Percentiles rank a stretch among this genome's conserved stretches.
These are phyloP conservation scores for Aspergillus pseudoglaucus DNA, from an alignment of 2,329 filamentous ascomycete genomes.

Conservation along the genomic window DNA sequence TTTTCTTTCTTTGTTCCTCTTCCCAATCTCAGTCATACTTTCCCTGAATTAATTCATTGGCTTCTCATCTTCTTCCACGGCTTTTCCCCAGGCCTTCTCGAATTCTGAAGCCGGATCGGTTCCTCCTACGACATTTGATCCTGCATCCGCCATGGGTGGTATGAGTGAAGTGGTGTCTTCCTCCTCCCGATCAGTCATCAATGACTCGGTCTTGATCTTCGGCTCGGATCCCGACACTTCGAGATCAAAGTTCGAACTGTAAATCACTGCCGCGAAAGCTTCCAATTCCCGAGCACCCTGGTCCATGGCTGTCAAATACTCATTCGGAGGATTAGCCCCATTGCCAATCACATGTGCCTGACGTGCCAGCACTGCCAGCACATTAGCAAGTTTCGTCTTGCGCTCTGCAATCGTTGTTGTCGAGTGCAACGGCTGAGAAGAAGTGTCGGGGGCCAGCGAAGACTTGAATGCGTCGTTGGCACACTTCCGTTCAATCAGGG, in stretches of 20 bases:
- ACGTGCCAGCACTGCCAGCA: conserved; percentile 80
- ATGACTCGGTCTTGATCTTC: conserved; percentile 4
- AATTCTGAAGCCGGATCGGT: conserved; percentile 21
- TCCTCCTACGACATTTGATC: neutral
- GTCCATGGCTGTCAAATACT: conserved; percentile 40
- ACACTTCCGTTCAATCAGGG: conserved; percentile 75
- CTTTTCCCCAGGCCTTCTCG: conserved; percentile 34
- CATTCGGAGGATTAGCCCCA: conserved; percentile 46
- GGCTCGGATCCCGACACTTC: conserved; percentile 21
- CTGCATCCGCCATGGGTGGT: conserved; percentile 3
- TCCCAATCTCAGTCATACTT: conserved; percentile 5
- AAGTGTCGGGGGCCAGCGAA: conserved; percentile 35
- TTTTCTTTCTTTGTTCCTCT: too few relatives aligned
- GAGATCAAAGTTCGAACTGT: conserved; percentile 42
- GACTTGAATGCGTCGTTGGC: conserved; percentile 69
- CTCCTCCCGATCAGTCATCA: conserved; percentile 10
- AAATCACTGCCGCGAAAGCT: conserved; percentile 45
- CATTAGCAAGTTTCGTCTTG: conserved; percentile 74
- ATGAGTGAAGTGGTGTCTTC: conserved; percentile 4
- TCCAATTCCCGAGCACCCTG: conserved; percentile 43
- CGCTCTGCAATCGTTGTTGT: conserved; percentile 39
- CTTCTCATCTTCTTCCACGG: conserved; percentile 21
- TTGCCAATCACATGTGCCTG: conserved; percentile 87
- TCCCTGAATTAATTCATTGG: conserved; percentile 1
- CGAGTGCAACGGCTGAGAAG: conserved; percentile 25